Base-by-base conservation (phyloP, 192 early-diverging fungal genomes). In the Funneliformis mosseae region DNA sequence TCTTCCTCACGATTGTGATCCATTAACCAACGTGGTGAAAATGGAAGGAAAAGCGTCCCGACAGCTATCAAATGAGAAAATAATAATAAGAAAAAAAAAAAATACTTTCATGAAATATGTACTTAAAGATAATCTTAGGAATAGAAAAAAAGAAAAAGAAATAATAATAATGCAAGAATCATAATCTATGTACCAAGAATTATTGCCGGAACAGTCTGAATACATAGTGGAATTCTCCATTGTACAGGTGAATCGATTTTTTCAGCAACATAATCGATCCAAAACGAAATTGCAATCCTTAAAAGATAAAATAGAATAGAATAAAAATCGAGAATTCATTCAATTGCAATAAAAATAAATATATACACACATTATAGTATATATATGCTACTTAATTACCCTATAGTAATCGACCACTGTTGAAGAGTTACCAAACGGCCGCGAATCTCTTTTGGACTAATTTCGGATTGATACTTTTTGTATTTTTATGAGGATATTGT, bases 321-420 rank as follows among this genome's bases (percentile, higher is more conserved):
- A 38, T 27, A 33, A 33, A 38, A 16, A 11, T 28, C 14, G n/a
- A 27, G 16, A 38, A 7, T 33, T 33, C 16, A n/a, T n/a, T n/a
- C n/a, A n/a, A n/a, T n/a, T n/a, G n/a, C n/a, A n/a, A n/a, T n/a
- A n/a, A n/a, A n/a, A n/a, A n/a, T n/a, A n/a, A n/a, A n/a, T n/a
- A n/a, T n/a, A n/a, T n/a, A n/a, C n/a, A n/a, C n/a, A n/a, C n/a
- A n/a, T n/a, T n/a, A n/a, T n/a, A n/a, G n/a, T n/a, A n/a, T n/a
- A n/a, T n/a, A n/a, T n/a, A n/a, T n/a, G n/a, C 33, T 33, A 33
- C 33, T 33, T 33, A 33, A 80, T 42, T 70, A 70, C 68, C 95
- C 97, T 90, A 95, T 94, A 60, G 97, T 98, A 84, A 98, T 97
- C 80, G 95, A 93, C 88, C 95, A 94, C 84, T 98, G 97, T 81